Evolutionary conservation across 2,329 filamentous ascomycete species (phyloP), one percentile per base, ranked within the genome.

Genomic region (Trichoderma aggressivum): DNA sequence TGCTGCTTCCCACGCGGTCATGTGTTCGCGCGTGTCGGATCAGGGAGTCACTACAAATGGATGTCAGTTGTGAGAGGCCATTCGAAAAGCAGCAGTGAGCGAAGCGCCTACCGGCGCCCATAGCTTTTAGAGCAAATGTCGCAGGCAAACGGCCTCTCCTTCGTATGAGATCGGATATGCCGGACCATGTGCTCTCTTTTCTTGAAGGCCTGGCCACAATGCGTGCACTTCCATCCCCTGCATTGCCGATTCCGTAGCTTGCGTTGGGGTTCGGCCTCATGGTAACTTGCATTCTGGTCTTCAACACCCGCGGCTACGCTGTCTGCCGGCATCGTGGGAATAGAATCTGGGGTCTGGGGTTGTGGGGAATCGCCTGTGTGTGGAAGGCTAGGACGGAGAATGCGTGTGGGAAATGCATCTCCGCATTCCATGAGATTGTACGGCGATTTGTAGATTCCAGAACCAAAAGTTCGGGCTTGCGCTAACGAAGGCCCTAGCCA

Each of bases 111-210:
- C 56, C 34, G 53, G 12, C 72, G 66, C 21, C 53, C 43, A 36
- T 70, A 73, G n/a, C 39, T 70, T 55, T 66, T 73, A 18, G 30
- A 50, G 56, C 73, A 74, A 36, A 39, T 34, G 30, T 55, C 21
- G 24, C 73, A 74, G 4, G 16, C 18, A 66, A 72, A 73, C 1
- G 72, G 72, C 26, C 58, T 71, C 28, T 74, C 73, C 21, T 73
- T 74, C 7, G 73, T 73, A 63, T 74, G 72, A 7, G 72, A 71
- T 10, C 72, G 66, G 39, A 71, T 62, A 55, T 74, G 73, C 12
- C 73, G 62, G 10, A 36, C 62, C 30, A 74, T 53, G 39, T 74
- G 73, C 59, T 74, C 73, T 43, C 50, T 62, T 26, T 72, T 73
- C 26, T 55, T 69, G 55, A 73, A 73, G 28, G 39, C 32, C 30